phyloP scores from a whole-genome alignment of 805 yeast species.

The Schwanniomyces yamadae region DNA sequence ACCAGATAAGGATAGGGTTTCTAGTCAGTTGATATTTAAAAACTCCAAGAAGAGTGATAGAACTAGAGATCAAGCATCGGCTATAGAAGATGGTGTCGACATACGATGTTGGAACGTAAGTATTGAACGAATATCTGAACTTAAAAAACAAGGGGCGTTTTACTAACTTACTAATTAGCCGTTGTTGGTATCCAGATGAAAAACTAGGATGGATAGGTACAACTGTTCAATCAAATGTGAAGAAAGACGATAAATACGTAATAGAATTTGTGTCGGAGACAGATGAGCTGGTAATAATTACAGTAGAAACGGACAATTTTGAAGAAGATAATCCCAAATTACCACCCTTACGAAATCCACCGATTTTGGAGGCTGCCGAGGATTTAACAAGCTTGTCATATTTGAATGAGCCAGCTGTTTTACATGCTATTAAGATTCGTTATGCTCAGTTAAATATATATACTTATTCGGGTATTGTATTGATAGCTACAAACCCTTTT shows the following conservation, averaged over 20 bases:
- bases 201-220: conserved; percentile 75
- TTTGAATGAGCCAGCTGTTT: conserved; percentile 92
- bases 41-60: neutral
- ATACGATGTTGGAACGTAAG: conserved; percentile 13
- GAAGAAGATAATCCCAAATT: conserved; percentile 55
- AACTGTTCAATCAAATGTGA: conserved; percentile 47
- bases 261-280: conserved; percentile 56
- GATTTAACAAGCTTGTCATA: conserved; percentile 91
- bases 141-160: conserved; percentile 11
- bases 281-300: conserved; percentile 40
- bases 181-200: conserved; percentile 82
- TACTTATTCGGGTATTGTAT: conserved; percentile 94
- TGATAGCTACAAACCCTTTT: conserved; percentile 95
- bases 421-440: conserved; percentile 88
- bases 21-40: neutral
- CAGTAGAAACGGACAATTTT: conserved; percentile 48
- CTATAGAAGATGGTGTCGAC: conserved; percentile 9
- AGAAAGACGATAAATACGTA: conserved; percentile 43
- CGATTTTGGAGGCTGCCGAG: conserved; percentile 87
- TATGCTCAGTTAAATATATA: conserved; percentile 88
- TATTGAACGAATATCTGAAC: neutral
- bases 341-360: conserved; percentile 88
- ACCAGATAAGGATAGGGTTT: neutral
- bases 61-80: neutral
- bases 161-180: conserved; percentile 39